Conservation (phyloP, 2,329 filamentous ascomycete genomes). For the Claviceps spartinae region DNA sequence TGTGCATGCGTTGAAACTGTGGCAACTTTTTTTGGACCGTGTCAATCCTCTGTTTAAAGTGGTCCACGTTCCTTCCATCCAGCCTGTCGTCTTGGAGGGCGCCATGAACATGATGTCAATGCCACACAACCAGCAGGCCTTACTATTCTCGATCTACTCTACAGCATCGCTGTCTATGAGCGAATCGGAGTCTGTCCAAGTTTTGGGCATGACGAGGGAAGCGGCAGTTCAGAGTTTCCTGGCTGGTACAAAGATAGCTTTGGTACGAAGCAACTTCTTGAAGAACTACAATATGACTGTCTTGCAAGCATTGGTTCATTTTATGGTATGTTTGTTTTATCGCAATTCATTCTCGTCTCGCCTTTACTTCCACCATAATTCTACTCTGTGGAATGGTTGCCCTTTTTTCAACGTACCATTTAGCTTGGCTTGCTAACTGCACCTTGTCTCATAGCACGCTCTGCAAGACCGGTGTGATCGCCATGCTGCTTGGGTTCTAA, state of each 20-base stretch:
- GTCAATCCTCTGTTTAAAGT: constrained; percentile 62
- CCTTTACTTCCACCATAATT: neutral
- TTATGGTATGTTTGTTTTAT: constrained; percentile 28
- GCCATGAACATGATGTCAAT: constrained; percentile 41
- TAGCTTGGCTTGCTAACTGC: neutral
- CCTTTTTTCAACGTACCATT: neutral
- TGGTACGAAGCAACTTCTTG: constrained; percentile 42
- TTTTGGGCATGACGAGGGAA: constrained; percentile 35
- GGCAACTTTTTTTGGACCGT: constrained; percentile 62
- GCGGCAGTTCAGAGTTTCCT: constrained; percentile 38
- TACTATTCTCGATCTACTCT: constrained; percentile 53
- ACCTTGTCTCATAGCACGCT: constrained; percentile 29
- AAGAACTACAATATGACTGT: constrained; percentile 43
- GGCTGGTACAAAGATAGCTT: constrained; percentile 33
- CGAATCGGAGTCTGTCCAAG: constrained; percentile 39
- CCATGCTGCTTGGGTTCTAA: constrained; percentile 46
- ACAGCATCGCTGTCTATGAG: constrained; percentile 43
- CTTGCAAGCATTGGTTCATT: constrained; percentile 45
- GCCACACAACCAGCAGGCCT: constrained; percentile 43
- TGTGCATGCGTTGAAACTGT: constrained; percentile 54
- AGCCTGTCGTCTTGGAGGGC: constrained; percentile 51
- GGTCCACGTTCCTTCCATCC: constrained; percentile 57
- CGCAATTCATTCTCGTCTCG: neutral
- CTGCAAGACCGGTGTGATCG: constrained; percentile 44
- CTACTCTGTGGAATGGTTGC: neutral